Evolutionary conservation across 306 rosid genomes (phyloP).

Genomic region (Amphicarpaea edgeworthii): DNA sequence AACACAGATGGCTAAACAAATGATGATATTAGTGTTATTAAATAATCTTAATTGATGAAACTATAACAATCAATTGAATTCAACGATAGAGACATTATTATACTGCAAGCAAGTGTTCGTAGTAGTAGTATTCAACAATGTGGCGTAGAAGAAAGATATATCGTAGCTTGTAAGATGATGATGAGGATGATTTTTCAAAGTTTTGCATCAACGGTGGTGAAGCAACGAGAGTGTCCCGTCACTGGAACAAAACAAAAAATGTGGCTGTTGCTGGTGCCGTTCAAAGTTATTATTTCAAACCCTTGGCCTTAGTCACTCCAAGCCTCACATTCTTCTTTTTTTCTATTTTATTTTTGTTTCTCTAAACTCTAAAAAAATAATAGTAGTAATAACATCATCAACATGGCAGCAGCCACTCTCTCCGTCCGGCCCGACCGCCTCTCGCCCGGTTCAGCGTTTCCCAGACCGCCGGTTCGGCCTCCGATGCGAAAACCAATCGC

Average conservation of each 20-base stretch:
- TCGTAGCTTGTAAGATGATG: background rate
- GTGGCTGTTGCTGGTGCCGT: conserved; percentile 16
- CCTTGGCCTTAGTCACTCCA: background rate
- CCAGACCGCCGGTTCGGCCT: conserved; percentile 47
- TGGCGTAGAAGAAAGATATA: background rate
- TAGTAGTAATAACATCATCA: background rate
- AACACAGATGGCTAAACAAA: too few relatives aligned
- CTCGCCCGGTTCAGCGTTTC: conserved; percentile 63
- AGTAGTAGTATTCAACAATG: background rate
- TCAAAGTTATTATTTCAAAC: conserved; percentile 8
- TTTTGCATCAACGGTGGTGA: conserved; percentile 36
- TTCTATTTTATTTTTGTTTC: background rate
- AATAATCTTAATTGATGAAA: too few relatives aligned
- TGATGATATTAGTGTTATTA: too few relatives aligned
- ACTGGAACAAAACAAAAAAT: conserved; percentile 11
- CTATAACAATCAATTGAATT: too few relatives aligned
- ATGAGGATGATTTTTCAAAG: background rate
- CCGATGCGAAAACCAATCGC: conserved; percentile 42
- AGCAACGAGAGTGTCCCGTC: background rate
- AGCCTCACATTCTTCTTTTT: conserved; percentile 41
- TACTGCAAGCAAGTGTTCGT: too few relatives aligned
- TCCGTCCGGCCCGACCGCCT: conserved; percentile 85
- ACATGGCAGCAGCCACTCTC: conserved; percentile 78
- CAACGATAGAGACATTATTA: too few relatives aligned
- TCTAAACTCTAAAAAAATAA: background rate